Percentiles rank a stretch among this genome's conserved stretches.
Evolutionary conservation across 805 yeast species (phyloP).

Genomic region (Ogataea glucozyma): DNA sequence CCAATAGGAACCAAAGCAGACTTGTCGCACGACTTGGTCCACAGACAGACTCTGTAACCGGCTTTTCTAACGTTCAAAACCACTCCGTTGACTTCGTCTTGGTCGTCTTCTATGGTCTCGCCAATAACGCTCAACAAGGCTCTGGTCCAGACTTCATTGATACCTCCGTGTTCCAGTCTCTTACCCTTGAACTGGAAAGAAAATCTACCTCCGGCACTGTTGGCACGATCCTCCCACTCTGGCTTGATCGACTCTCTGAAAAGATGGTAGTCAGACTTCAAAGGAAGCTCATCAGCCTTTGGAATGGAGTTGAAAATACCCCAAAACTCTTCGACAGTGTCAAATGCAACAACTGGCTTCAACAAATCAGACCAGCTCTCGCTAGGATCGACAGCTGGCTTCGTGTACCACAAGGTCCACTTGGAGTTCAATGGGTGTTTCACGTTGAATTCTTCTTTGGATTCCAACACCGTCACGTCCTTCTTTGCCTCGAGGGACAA

Average conservation of each 20-base stretch:
- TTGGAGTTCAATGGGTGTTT: constrained; percentile 87
- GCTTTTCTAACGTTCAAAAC: constrained; percentile 85
- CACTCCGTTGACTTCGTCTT: constrained; percentile 89
- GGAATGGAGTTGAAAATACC: constrained; percentile 95
- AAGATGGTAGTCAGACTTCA: constrained; percentile 91
- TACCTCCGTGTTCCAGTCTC: constrained; percentile 43
- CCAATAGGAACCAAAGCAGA: constrained; percentile 71
- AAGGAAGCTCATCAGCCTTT: constrained; percentile 84
- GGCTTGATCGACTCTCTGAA: constrained; percentile 94
- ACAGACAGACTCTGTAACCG: constrained; percentile 81
- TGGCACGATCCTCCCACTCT: constrained; percentile 95
- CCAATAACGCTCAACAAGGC: constrained; percentile 89
- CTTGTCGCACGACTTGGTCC: constrained; percentile 84
- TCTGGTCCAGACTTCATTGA: constrained; percentile 91
- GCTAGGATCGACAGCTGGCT: constrained; percentile 75
- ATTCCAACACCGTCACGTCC: constrained; percentile 54
- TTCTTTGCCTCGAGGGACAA: constrained; percentile 37
- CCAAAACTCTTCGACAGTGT: constrained; percentile 99
- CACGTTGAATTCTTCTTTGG: constrained; percentile 64
- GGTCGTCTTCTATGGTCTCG: constrained; percentile 84
- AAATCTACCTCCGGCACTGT: constrained; percentile 95
- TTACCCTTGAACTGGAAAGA: constrained; percentile 70
- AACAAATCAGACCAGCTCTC: constrained; percentile 92
- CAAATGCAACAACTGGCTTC: constrained; percentile 88
- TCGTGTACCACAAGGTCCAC: constrained; percentile 98